Evolutionary conservation across 805 yeast genomes (phyloP), one percentile per base, ranked within the genome.

Genomic region (Grigorovia yakushimaensis): DNA sequence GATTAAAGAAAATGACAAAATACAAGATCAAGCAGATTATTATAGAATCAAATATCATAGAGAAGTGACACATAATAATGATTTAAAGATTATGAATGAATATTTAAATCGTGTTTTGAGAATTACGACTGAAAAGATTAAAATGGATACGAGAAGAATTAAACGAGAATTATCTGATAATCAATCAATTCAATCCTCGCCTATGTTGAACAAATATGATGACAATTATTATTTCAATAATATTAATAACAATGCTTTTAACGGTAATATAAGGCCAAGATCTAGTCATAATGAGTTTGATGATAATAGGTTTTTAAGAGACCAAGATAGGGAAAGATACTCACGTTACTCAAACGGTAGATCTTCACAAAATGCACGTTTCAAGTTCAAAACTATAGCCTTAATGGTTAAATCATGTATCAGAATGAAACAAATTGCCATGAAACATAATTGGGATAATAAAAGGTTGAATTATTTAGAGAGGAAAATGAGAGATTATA

Each of bases 51-150:
- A 57, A 43, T 65, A 60, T 41, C 53, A 61, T 42, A 55, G 48
- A n/a, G 68, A 64, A 45, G 60, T 57, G 4, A 54, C 52, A 43
- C 60, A 57, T 36, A 65, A 60, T 46, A 62, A 62, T 45, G 68
- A 62, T 44, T 43, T 63, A 24, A 57, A 50, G 13, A 58, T 61
- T 18, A 56, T 62, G 54, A 63, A 62, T 36, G 61, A 60, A 18
- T 65, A 65, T 42, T 46, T 63, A 44, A 60, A 62, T 44, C 57
- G 60, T 18, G 62, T 64, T 10, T 45, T 65, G 37, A 54, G 55
- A 35, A 62, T 64, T 18, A 54, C 64, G 18, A 56, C 66, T 2
- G 56, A 52, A 35, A 65, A 62, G 39, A 46, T 63, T 27, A 54
- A 60, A 22, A 50, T 57, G 19, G 68, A 64, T 43, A 51, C 57